Conservation (phyloP, 208 protist species). For the Herpetomonas muscarum region DNA sequence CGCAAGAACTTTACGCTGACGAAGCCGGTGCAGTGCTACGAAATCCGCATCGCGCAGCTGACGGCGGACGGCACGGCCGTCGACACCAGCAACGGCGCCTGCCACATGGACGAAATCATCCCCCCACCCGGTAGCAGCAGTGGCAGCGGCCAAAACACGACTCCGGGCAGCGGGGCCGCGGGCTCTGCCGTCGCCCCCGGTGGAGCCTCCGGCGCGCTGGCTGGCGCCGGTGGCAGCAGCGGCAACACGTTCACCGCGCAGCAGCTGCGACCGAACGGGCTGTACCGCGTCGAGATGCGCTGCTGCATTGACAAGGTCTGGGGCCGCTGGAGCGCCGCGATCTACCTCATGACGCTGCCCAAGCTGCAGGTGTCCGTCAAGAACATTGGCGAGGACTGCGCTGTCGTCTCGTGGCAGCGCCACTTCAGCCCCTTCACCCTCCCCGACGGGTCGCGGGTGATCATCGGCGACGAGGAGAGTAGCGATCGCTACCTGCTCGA, state of each 20-base stretch:
- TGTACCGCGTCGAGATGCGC: slow-evolving; percentile 80
- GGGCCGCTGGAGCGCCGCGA: slow-evolving; percentile 77
- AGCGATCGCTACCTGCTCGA: slow-evolving; percentile 79
- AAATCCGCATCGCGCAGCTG: slow-evolving; percentile 78
- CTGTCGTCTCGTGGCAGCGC: slow-evolving; percentile 64
- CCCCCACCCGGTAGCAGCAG: not conserved
- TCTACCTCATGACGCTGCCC: slow-evolving; percentile 78
- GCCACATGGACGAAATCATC: slow-evolving; percentile 43
- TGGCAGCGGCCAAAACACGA: no score
- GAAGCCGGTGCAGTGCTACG: slow-evolving; percentile 53
- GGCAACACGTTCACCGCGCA: slow-evolving; percentile 42
- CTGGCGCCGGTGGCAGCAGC: slow-evolving; percentile 12
- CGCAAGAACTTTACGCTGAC: slow-evolving; percentile 31
- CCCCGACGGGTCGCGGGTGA: slow-evolving; percentile 50
- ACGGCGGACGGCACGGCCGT: slow-evolving; percentile 33
- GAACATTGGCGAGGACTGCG: slow-evolving; percentile 82
- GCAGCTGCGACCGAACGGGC: slow-evolving; percentile 55
- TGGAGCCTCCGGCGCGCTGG: not conserved
- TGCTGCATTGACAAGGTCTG: slow-evolving; percentile 79
- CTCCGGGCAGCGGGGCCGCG: not conserved
- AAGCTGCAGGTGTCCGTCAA: slow-evolving; percentile 61
- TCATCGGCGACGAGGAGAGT: slow-evolving; percentile 41
- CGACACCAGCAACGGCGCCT: slow-evolving; percentile 23
- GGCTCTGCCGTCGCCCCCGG: not conserved
- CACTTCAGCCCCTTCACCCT: slow-evolving; percentile 40